These are phyloP conservation scores for Dothideomycetes sp. DNA, from an alignment of 2,329 filamentous ascomycete species.

Conservation along the genomic window DNA sequence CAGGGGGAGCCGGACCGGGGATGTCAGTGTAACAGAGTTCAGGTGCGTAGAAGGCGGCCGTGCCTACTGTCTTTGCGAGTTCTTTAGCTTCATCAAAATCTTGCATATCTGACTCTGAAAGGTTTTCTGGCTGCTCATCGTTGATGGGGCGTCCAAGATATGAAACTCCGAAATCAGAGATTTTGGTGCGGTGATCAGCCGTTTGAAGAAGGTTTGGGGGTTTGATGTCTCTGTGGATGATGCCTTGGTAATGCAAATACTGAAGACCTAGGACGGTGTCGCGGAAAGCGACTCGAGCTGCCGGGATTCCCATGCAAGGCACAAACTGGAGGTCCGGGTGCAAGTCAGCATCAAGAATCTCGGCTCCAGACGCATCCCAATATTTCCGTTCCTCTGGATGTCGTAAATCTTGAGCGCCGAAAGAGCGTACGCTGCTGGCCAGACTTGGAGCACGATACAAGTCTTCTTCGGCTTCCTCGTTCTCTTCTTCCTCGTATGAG, in stretches of 20 bases:
- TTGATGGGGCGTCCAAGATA: constrained; percentile 85
- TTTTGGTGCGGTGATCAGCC: constrained; percentile 79
- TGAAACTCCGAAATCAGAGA: constrained; percentile 96
- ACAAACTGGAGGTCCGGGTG: constrained; percentile 89
- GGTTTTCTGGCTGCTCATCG: constrained; percentile 63
- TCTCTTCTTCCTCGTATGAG: constrained; percentile 48
- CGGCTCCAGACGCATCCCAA: constrained; percentile 29
- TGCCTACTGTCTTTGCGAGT: constrained; percentile 95
- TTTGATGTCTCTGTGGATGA: constrained; percentile 59
- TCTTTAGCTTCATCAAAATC: constrained; percentile 81
- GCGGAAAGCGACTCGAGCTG: constrained; percentile 75
- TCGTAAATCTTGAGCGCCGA: constrained; percentile 27
- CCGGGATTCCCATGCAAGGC: constrained; percentile 78
- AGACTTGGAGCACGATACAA: constrained; percentile 63
- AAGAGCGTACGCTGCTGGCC: constrained; percentile 52
- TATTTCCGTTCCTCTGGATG: constrained; percentile 41
- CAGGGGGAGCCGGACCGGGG: constrained; percentile 59
- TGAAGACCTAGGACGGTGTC: constrained; percentile 90
- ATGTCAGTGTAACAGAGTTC: constrained; percentile 92
- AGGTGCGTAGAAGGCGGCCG: constrained; percentile 93
- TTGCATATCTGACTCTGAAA: constrained; percentile 72
- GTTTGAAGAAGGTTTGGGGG: constrained; percentile 82
- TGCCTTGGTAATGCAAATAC: constrained; percentile 63
- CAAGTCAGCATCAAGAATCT: constrained; percentile 50
- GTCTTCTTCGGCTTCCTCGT: constrained; percentile 8